A percentile compares a stretch with the other conserved stretches of the same genome.
phyloP scores from a whole-genome alignment of 225 moss, liverwort and hornwort genomes.

The Physcomitrellopsis africana region DNA sequence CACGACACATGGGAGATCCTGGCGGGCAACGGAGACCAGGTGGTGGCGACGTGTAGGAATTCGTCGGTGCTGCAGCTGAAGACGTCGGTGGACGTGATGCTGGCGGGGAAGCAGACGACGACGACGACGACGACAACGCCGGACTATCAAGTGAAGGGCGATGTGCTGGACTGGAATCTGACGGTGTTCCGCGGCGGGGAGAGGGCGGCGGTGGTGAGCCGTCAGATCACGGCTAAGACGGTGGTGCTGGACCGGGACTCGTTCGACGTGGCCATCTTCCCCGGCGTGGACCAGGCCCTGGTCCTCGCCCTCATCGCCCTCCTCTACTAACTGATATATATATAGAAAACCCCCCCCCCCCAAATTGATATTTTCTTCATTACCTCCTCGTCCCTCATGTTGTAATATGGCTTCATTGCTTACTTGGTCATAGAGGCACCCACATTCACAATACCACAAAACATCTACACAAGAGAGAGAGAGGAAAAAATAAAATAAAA shows the following conservation, averaged over 20 bases:
- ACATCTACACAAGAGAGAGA: too few species aligned
- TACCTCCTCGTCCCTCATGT: too few species aligned
- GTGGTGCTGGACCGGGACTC: constrained; percentile 49
- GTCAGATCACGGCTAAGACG: constrained; percentile 57
- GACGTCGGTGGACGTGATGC: constrained; percentile 52
- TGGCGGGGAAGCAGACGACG: constrained; percentile 37
- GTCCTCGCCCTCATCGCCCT: constrained; percentile 53
- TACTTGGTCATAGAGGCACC: too few species aligned
- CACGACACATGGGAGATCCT: constrained; percentile 59
- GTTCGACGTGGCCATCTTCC: constrained; percentile 58
- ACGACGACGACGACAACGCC: neutral
- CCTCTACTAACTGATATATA: constrained; percentile 38
- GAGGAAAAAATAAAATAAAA: too few species aligned
- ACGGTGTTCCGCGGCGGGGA: constrained; percentile 57
- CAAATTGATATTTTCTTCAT: too few species aligned
- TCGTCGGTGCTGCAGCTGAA: constrained; percentile 53
- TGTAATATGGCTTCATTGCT: too few species aligned
- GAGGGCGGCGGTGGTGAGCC: constrained; percentile 50
- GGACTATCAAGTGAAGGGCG: constrained; percentile 58
- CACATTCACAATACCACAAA: too few species aligned
- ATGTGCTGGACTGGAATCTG: constrained; percentile 52
- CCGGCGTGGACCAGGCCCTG: constrained; percentile 52
- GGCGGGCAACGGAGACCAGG: constrained; percentile 20
- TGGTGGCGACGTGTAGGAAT: constrained; percentile 49
- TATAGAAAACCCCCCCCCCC: too few species aligned